A percentile compares a stretch with the other conserved stretches of the same genome.
These are phyloP conservation scores for Globisporangium sylvaticum DNA, from an alignment of 352 stramenopile species.

Conservation along the genomic window DNA sequence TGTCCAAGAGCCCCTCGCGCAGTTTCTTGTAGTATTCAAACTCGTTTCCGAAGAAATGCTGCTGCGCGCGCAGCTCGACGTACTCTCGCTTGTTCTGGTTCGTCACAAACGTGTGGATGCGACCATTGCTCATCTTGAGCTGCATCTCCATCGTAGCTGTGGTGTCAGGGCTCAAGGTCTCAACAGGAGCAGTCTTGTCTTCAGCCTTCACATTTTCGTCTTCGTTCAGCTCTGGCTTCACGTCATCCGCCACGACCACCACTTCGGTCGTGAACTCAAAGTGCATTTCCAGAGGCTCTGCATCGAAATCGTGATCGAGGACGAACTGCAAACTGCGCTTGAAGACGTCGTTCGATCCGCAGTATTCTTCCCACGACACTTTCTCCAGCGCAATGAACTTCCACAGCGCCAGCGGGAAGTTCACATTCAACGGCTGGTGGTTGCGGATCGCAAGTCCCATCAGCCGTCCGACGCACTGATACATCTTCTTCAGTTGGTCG, in stretches of 20 bases:
- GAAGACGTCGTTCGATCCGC: constrained; percentile 49
- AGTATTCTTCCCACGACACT: constrained; percentile 61
- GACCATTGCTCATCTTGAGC: constrained; percentile 24
- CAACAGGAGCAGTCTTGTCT: neutral
- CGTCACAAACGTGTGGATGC: constrained; percentile 36
- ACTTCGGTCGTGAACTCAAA: constrained; percentile 65
- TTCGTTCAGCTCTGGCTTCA: constrained; percentile 12
- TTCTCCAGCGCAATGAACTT: constrained; percentile 52
- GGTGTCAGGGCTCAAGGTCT: neutral
- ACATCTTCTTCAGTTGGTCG: constrained; percentile 51
- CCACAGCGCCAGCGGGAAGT: constrained; percentile 66
- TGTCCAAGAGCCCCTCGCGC: constrained; percentile 52
- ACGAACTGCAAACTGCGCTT: constrained; percentile 59
- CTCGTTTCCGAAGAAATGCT: constrained; percentile 65
- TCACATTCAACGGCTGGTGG: constrained; percentile 52
- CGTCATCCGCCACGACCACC: constrained; percentile 22
- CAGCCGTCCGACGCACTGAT: constrained; percentile 57
- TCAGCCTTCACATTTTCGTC: neutral
- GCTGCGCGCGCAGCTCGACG: constrained; percentile 50
- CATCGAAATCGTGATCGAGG: constrained; percentile 63
- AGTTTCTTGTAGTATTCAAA: constrained; percentile 55
- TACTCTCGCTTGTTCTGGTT: constrained; percentile 72
- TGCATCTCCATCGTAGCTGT: constrained; percentile 61
- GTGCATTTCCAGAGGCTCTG: constrained; percentile 46
- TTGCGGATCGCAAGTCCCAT: constrained; percentile 69